These are phyloP conservation scores for Naganishia friedmannii DNA, from an alignment of 768 basidiomycete species.

Conservation along the genomic window DNA sequence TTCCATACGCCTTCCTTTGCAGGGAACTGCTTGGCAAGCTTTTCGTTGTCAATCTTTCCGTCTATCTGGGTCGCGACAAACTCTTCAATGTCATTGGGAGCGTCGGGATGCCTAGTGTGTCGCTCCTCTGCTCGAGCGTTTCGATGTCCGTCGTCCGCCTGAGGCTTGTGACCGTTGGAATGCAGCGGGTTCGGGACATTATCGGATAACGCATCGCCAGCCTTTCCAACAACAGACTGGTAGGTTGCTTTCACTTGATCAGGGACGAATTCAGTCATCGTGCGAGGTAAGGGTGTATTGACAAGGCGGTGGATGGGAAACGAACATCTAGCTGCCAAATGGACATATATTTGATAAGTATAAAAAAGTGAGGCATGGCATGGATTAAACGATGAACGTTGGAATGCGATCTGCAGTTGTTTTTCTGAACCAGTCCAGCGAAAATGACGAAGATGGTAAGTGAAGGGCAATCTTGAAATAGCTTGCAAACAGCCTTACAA, in stretches of 20 bases:
- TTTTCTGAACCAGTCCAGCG: background rate
- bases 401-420: no score
- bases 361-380: no score
- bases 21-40: constrained; percentile 46
- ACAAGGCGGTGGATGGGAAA: background rate
- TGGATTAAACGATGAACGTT: no score
- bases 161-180: background rate
- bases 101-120: background rate
- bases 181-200: background rate
- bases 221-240: background rate
- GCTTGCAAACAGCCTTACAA: background rate
- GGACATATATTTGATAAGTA: background rate
- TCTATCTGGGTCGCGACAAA: constrained; percentile 15
- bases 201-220: background rate
- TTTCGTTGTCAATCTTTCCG: constrained; percentile 33
- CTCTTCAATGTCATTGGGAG: constrained; percentile 20
- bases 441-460: background rate
- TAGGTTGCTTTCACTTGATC: background rate
- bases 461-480: background rate
- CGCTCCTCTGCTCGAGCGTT: background rate
- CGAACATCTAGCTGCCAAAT: background rate
- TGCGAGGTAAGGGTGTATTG: background rate
- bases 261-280: background rate
- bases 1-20: constrained; percentile 55
- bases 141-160: background rate